Conservation (phyloP, 176 grass and related monocot species). For the Oryza coarctata region DNA sequence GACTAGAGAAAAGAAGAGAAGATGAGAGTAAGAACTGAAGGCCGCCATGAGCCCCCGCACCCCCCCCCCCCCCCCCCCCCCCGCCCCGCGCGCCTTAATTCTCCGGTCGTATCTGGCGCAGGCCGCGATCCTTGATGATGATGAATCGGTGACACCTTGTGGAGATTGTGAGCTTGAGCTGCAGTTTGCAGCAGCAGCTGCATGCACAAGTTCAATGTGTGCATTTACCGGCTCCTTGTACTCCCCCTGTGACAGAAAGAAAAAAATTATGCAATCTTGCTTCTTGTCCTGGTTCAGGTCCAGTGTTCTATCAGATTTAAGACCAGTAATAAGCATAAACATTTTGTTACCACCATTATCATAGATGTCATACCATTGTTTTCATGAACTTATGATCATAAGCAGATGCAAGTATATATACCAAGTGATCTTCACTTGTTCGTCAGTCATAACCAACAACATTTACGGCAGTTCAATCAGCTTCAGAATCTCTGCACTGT, state of each 20-base stretch:
- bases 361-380: neutral
- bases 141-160: neutral
- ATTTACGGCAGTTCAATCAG: neutral
- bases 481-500: neutral
- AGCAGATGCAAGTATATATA: neutral
- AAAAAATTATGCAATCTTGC: neutral
- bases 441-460: neutral
- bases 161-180: neutral
- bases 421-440: neutral
- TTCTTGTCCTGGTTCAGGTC: neutral
- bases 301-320: neutral
- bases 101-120: neutral
- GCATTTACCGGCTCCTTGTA: neutral
- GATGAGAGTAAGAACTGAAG: neutral
- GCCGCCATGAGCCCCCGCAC: too few species aligned
- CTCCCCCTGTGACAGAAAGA: neutral
- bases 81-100: too few species aligned
- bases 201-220: neutral
- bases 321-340: neutral
- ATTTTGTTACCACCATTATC: neutral
- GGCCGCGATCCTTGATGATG: neutral
- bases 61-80: too few species aligned
- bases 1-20: neutral
- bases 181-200: neutral
- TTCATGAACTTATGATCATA: neutral